Percentiles rank a stretch among this genome's conserved stretches.
These are phyloP conservation scores for Cladosporium phlei DNA, from an alignment of 2,329 filamentous ascomycete species.

Conservation along the genomic window DNA sequence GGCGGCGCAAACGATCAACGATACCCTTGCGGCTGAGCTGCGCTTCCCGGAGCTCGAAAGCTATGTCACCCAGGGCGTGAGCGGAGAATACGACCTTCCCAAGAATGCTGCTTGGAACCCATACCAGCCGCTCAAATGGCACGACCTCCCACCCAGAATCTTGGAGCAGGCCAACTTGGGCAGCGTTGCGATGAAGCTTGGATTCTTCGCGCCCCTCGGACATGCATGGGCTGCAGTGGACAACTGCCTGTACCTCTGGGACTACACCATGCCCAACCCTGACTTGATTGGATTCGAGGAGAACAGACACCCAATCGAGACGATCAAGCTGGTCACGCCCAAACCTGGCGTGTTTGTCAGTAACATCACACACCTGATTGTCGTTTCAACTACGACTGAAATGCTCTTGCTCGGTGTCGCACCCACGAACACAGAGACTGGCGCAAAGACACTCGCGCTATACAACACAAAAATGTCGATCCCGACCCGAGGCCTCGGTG, in stretches of 20 bases:
- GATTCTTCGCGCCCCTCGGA: conserved; percentile 87
- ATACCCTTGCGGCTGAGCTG: conserved; percentile 68
- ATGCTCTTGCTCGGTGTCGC: conserved; percentile 84
- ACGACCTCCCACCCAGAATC: conserved; percentile 85
- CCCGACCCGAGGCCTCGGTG: conserved; percentile 64
- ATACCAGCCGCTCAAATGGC: conserved; percentile 80
- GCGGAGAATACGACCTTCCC: conserved; percentile 84
- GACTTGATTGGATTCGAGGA: conserved; percentile 91
- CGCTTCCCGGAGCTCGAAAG: conserved; percentile 84
- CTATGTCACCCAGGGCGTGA: conserved; percentile 78
- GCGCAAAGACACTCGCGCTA: conserved; percentile 67
- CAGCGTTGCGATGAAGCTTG: conserved; percentile 87
- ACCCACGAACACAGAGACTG: conserved; percentile 57
- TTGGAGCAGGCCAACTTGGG: conserved; percentile 89
- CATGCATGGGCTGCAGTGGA: conserved; percentile 96
- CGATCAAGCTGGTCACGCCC: conserved; percentile 82
- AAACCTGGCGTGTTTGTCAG: conserved; percentile 82
- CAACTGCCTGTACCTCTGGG: conserved; percentile 94
- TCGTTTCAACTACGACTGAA: conserved; percentile 80
- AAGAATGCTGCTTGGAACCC: conserved; percentile 69
- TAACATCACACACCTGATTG: conserved; percentile 80
- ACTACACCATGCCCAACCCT: conserved; percentile 89
- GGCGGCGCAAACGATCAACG: conserved; percentile 78
- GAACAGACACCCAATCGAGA: conserved; percentile 78
- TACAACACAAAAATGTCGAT: conserved; percentile 87